phyloP scores from a whole-genome alignment of 202 grass and related monocot species.

The Panicum virgatum region DNA sequence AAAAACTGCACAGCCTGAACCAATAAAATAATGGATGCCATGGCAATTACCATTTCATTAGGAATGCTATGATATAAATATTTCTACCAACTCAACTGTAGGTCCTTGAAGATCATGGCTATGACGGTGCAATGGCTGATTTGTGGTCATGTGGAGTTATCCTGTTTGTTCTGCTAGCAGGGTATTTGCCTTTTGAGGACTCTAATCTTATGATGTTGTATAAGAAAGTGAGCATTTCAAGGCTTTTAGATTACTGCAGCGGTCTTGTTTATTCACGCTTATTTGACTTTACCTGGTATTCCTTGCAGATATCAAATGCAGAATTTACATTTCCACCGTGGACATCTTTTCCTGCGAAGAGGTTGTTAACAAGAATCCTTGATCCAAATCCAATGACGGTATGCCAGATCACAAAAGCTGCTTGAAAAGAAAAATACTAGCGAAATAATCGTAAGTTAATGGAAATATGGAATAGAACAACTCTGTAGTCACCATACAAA shows the following conservation, averaged over 20 bases:
- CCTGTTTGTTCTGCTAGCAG: constrained; percentile 84
- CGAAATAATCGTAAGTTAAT: constrained; percentile 4
- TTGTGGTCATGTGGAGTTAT: constrained; percentile 92
- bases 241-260: constrained; percentile 13
- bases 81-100: constrained; percentile 18
- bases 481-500: not conserved
- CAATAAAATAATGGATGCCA: not conserved
- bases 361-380: constrained; percentile 81
- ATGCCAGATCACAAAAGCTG: constrained; percentile 44
- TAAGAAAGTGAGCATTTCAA: constrained; percentile 78
- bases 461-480: not conserved
- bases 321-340: constrained; percentile 72
- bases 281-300: constrained; percentile 22
- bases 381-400: constrained; percentile 85
- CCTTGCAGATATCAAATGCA: constrained; percentile 64
- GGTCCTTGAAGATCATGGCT: constrained; percentile 84
- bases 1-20: constrained; percentile 3
- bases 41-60: not conserved
- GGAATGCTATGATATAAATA: not conserved
- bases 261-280: constrained; percentile 29
- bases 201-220: constrained; percentile 82
- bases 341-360: constrained; percentile 79
- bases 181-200: constrained; percentile 92
- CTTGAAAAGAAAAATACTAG: constrained; percentile 12
- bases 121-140: constrained; percentile 83